Evolutionary conservation across 441 rosid species (phyloP).

Genomic region (Jatropha multifida): DNA sequence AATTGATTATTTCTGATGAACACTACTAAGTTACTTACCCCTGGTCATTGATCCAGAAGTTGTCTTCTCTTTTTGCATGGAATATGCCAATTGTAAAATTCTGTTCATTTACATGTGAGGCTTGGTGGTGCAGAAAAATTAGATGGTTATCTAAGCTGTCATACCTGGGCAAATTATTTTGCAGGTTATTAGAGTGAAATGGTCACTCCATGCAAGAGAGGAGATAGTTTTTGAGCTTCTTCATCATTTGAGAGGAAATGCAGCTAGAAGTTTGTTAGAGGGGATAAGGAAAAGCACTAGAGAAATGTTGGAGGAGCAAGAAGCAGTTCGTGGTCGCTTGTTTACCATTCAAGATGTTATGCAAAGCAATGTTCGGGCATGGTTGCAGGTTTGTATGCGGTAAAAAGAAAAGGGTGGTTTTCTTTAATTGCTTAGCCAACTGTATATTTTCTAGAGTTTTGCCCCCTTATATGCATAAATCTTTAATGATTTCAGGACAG

Average conservation of each 20-base stretch:
- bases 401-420: background rate
- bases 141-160: background rate
- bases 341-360: slow-evolving; percentile 97
- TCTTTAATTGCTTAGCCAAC: slow-evolving; percentile 5
- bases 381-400: slow-evolving; percentile 72
- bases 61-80: background rate
- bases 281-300: slow-evolving; percentile 72
- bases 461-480: background rate
- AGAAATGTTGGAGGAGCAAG: slow-evolving; percentile 97
- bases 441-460: background rate
- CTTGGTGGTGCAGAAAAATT: background rate
- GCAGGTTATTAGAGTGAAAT: slow-evolving; percentile 94
- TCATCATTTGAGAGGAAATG: slow-evolving; percentile 77
- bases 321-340: slow-evolving; percentile 94
- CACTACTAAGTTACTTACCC: background rate
- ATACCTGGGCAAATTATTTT: slow-evolving; percentile 1
- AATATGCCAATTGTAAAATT: background rate
- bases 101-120: background rate
- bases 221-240: slow-evolving; percentile 93
- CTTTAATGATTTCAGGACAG: slow-evolving; percentile 49
- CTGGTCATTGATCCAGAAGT: background rate
- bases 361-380: slow-evolving; percentile 95
- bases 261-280: slow-evolving; percentile 49
- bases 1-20: background rate
- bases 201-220: slow-evolving; percentile 98